Evolutionary conservation across 257 asterid species (phyloP), one percentile per base, ranked within the genome.

Genomic region (Solanum neorickii): DNA sequence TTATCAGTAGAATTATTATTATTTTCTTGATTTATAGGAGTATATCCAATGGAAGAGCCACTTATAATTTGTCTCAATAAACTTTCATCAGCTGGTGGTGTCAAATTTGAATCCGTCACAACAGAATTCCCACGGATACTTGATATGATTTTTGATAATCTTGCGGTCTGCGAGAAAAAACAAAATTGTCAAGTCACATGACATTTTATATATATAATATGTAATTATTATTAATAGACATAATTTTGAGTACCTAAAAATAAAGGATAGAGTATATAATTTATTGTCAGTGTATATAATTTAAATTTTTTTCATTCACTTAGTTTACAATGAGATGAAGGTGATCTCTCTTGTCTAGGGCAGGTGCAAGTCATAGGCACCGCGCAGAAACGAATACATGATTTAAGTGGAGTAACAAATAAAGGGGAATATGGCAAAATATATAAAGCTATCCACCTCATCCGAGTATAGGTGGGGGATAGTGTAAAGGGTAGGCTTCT

Each of bases 81-180:
- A 44, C 52, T 84, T 41, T 89, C 86, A 29, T 74, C 68, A 5
- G 83, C 88, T 37, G 86, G 59, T 20, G 85, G 59, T 62, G 41
- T 18, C 31, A 72, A 46, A 49, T 77, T 66, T n/a, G 27, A 23
- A 69, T 65, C 23, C 14, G 11, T 42, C 33, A 12, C 14, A 47
- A 44, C 59, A 73, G 90, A 37, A 86, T 87, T 90, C 86, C 92
- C 92, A 85, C 85, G 72, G 25, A 89, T 60, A 84, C 86, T 90
- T 80, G 93, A 88, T 27, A 91, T 37, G 20, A 89, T 25, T 87
- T 49, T 88, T 46, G 91, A 84, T 6, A 91, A 7, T 44, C 90
- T 72, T 80, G 90, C 92, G 31, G 89, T 89, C 95, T 92, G 93
- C 86, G 83, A 87, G 9, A 11, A 1, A 2, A 2, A n/a, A n/a